A percentile compares a stretch with the other conserved stretches of the same genome.
These are phyloP conservation scores for Aspergillus nomiae DNA, from an alignment of 2,329 filamentous ascomycete genomes.

Conservation along the genomic window DNA sequence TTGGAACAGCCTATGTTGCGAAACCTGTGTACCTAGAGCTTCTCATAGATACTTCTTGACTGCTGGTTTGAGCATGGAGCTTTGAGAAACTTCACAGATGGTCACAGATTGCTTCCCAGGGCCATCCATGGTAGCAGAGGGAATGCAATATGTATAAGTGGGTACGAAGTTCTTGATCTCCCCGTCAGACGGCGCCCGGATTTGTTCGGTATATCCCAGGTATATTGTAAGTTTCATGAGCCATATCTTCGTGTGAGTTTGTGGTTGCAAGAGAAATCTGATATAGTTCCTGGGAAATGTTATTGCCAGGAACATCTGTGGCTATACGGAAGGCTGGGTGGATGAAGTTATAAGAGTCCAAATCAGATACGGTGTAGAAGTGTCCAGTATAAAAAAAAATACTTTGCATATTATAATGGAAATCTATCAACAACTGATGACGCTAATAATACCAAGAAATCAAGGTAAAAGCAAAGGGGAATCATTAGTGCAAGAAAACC, in stretches of 20 bases:
- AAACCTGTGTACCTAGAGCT: background rate
- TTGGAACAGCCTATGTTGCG: background rate
- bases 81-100: background rate
- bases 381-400: background rate
- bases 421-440: background rate
- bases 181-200: too few relatives aligned
- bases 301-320: too few relatives aligned
- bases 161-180: too few relatives aligned
- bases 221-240: too few relatives aligned
- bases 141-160: too few relatives aligned
- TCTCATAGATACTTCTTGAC: background rate
- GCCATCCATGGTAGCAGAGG: background rate
- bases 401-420: background rate
- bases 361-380: background rate
- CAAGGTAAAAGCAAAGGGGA: background rate
- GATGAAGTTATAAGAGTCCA: too few relatives aligned
- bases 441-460: background rate
- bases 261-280: too few relatives aligned
- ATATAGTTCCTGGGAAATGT: too few relatives aligned
- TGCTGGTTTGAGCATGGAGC: background rate
- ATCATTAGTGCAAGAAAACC: background rate
- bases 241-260: too few relatives aligned
- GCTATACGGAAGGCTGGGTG: too few relatives aligned
- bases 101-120: background rate
- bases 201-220: too few relatives aligned